Conservation (phyloP, 2,329 filamentous ascomycete species). For the Metarhizium guizhouense region DNA sequence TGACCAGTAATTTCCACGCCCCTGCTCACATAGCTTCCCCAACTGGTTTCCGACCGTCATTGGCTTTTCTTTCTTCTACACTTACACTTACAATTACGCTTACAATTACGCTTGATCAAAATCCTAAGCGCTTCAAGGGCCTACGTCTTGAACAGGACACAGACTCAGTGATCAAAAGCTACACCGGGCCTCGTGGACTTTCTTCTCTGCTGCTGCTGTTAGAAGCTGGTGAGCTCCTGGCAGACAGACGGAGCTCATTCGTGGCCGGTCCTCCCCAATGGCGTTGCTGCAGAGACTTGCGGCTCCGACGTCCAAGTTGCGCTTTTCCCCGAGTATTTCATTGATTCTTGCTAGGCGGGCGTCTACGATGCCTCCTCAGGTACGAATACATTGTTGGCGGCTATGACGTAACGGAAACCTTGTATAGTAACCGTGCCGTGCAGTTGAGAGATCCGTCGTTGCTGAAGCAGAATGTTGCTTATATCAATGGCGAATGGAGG, state of each 20-base stretch:
- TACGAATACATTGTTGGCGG: constrained; percentile 7
- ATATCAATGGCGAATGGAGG: constrained; percentile 91
- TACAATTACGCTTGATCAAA: too few species aligned
- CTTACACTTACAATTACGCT: not conserved
- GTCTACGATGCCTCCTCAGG: constrained; percentile 41
- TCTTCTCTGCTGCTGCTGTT: not conserved
- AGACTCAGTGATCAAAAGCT: not conserved
- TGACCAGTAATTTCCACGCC: not conserved
- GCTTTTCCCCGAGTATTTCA: constrained; percentile 20
- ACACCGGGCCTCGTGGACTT: not conserved
- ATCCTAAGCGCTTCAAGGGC: too few species aligned
- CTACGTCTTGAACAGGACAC: not conserved
- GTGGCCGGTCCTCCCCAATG: constrained; percentile 12
- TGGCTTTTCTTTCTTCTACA: not conserved
- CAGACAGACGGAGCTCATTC: not conserved
- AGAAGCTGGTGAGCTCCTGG: constrained; percentile 1
- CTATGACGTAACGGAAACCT: not conserved
- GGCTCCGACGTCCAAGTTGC: constrained; percentile 17
- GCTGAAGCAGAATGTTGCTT: constrained; percentile 73
- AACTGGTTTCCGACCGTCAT: not conserved
- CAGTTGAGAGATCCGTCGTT: constrained; percentile 73
- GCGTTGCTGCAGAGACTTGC: constrained; percentile 22
- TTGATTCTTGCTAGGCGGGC: constrained; percentile 26
- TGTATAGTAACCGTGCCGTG: not conserved
- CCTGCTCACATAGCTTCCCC: not conserved